Evolutionary conservation across 306 rosid genomes (phyloP).

Genomic region (Rosa rugosa): DNA sequence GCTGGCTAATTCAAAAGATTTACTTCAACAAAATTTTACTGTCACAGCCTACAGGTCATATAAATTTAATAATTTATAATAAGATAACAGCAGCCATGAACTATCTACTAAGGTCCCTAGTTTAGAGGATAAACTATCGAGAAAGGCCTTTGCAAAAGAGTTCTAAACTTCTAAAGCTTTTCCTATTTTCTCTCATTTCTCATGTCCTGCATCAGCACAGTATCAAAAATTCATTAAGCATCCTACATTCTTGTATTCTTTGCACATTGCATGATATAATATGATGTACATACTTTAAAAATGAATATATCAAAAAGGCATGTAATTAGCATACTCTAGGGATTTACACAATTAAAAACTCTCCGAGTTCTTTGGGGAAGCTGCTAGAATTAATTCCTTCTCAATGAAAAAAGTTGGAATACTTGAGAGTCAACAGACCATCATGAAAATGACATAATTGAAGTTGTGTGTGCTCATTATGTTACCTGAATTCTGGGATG

Average conservation of each 20-base stretch:
- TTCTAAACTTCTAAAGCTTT: neutral
- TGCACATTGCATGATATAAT: neutral
- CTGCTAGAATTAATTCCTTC: neutral
- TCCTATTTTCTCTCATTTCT: neutral
- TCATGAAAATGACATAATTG: neutral
- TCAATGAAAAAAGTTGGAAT: neutral
- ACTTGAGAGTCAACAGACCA: neutral
- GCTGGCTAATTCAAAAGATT: constrained; percentile 21
- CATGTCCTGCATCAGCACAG: neutral
- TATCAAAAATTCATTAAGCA: neutral
- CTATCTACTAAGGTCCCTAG: neutral
- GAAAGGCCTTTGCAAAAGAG: neutral
- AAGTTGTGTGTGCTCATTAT: neutral
- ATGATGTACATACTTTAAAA: neutral
- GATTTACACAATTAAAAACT: neutral
- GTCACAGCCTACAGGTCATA: neutral
- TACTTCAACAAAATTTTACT: neutral
- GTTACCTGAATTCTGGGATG: constrained; percentile 92
- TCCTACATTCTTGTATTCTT: neutral
- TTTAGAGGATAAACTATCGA: neutral
- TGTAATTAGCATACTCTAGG: neutral
- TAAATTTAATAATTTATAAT: neutral
- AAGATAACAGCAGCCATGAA: neutral
- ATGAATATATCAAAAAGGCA: neutral
- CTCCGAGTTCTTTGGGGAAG: neutral